phyloP scores from a whole-genome alignment of 306 rosid genomes.

The Abrus precatorius region DNA sequence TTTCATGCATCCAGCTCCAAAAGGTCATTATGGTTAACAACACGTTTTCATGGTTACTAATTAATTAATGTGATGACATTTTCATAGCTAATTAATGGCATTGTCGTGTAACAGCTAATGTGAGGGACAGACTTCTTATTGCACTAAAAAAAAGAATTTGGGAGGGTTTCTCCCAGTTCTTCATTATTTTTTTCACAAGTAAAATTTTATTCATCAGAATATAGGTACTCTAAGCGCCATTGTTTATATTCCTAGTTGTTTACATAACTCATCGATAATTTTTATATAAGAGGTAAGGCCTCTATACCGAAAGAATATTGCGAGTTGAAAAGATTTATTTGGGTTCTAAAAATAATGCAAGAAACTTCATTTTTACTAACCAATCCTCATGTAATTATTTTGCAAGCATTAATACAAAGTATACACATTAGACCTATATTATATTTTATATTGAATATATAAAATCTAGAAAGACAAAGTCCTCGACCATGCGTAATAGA shows the following conservation, averaged over 20 bases:
- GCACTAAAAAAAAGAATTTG: constrained; percentile 7
- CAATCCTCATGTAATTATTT: not conserved
- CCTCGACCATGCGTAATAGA: not conserved
- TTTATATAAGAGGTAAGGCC: no score
- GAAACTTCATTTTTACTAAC: not conserved
- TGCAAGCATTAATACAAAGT: not conserved
- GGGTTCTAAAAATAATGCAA: not conserved
- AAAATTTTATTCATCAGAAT: not conserved
- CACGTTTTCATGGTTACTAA: constrained; percentile 19
- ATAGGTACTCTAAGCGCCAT: not conserved
- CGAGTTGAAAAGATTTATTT: not conserved
- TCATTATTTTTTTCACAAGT: not conserved
- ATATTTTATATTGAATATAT: not conserved
- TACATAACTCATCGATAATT: not conserved
- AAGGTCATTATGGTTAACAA: constrained; percentile 27
- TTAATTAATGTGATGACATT: constrained; percentile 11
- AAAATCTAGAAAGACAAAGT: not conserved
- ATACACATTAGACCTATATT: not conserved
- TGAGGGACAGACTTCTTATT: constrained; percentile 1
- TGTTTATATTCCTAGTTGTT: not conserved
- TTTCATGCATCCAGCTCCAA: constrained; percentile 5
- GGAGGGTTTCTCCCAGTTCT: constrained; percentile 2
- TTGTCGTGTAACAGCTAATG: constrained; percentile 8
- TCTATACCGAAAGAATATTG: not conserved
- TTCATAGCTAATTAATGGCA: constrained; percentile 15